Base-by-base conservation (phyloP, 768 basidiomycete species). In the Termitomyces titanicus region DNA sequence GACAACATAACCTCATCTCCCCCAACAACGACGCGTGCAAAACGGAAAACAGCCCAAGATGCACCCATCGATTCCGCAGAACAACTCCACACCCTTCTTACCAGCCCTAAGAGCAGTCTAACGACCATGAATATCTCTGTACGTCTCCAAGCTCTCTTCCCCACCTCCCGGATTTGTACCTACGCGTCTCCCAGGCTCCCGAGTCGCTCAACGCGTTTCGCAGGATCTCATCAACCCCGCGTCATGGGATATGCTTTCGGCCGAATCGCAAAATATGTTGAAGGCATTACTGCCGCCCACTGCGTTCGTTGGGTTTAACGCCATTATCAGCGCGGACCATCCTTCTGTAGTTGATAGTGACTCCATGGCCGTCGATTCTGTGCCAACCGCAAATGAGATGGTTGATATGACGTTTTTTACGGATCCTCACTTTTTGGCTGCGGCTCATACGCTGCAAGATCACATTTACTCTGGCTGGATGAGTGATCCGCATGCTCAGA, bases 401-500 rank as follows among this genome's bases (percentile, higher is more conserved):
- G 60, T 80, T 8, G 73, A 79, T 51, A 65, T 66, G 0, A 47
- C 68, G 11, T 54, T 81, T 3, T 82, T 86, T 64, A 77, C 71
- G 31, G 81, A 81, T 50, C 62, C 80, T 2, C 78, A 81, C 61
- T 79, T 85, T 56, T 67, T 81, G 33, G 74, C 81, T 37, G 82
- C 82, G 0, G 72, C 79, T 17, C 77, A 71, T 43, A 83, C 83
- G 2, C 83, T 82, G 54, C 82, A 86, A 63, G 84, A 84, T 61
- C 84, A 86, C 48, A 63, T 85, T 2, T 80, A 69, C 60, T 75
- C 77, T 0, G 74, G 76, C 46, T 84, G 79, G 78, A 68, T 80
- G 46, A 74, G 77, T 1, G 70, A 74, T 33, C 61, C 73, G 1
- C 79, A 83, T 51, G 50, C 53, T 12, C 72, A 70, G 33, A 74